Evolutionary conservation across 108 stramenopile species (phyloP).

Genomic region (Skeletonema tropicum): DNA sequence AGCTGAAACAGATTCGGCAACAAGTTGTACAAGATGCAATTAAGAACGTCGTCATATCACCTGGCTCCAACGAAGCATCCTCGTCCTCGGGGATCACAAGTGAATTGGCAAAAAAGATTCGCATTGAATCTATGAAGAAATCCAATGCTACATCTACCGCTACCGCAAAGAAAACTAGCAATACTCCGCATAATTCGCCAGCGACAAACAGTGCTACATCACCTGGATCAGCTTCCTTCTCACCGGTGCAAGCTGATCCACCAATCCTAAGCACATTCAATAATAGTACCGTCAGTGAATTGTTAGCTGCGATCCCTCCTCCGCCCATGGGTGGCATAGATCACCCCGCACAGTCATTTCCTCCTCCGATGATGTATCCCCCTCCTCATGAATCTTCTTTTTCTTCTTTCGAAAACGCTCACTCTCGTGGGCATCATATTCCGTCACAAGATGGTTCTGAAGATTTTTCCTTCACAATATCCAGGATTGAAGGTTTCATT

Average conservation of each 20-base stretch:
- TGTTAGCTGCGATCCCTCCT: conserved; percentile 9
- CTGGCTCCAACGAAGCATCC: conserved; percentile 10
- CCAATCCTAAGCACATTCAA: background rate
- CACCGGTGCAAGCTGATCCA: background rate
- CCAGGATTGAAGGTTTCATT: conserved; percentile 40
- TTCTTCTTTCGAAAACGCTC: conserved; percentile 2
- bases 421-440: conserved; percentile 26
- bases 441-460: conserved; percentile 35
- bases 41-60: conserved; percentile 51
- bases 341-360: background rate
- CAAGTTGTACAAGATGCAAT: conserved; percentile 52
- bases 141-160: background rate
- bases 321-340: conserved; percentile 2
- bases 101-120: conserved; percentile 35
- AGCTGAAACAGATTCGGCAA: conserved; percentile 49
- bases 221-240: conserved; percentile 1
- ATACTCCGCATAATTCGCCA: background rate
- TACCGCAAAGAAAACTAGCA: background rate
- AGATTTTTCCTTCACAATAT: conserved; percentile 30
- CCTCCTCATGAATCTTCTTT: conserved; percentile 2
- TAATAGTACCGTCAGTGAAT: background rate
- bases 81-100: conserved; percentile 9
- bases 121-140: conserved; percentile 29
- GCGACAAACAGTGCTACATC: background rate
- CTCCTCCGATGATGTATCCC: conserved; percentile 1